Percentiles rank a stretch among this genome's conserved stretches.
Evolutionary conservation across 2,329 filamentous ascomycete genomes (phyloP).

Genomic region (Gliomastix tumulicola): DNA sequence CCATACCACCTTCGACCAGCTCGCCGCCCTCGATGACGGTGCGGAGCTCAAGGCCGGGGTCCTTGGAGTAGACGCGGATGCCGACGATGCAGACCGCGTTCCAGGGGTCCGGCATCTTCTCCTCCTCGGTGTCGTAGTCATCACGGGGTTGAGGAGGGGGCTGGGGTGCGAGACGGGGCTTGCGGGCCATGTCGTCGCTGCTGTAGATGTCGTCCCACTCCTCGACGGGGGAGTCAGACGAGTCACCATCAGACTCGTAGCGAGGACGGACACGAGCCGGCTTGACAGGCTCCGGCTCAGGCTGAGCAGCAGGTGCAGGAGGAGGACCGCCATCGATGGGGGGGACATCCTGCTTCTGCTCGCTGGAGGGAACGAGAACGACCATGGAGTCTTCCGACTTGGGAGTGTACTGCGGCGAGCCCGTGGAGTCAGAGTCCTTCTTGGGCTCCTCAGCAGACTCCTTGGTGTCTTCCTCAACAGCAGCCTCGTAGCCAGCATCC

Average conservation of each 20-base stretch:
- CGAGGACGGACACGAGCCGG: constrained; percentile 13
- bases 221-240: constrained; percentile 51
- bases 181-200: constrained; percentile 48
- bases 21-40: constrained; percentile 50
- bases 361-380: constrained; percentile 6
- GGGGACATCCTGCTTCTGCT: constrained; percentile 26
- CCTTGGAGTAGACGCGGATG: constrained; percentile 53
- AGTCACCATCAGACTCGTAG: constrained; percentile 43
- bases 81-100: constrained; percentile 57
- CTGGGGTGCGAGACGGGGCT: constrained; percentile 33
- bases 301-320: constrained; percentile 3
- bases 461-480: constrained; percentile 5
- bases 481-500: constrained; percentile 1
- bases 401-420: constrained; percentile 21
- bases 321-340: constrained; percentile 16
- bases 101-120: constrained; percentile 51
- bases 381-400: constrained; percentile 18
- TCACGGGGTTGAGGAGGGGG: constrained; percentile 22
- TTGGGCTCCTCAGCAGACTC: constrained; percentile 4
- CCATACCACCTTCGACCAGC: constrained; percentile 48
- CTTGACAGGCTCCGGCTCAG: constrained; percentile 9
- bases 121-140: constrained; percentile 47
- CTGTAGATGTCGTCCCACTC: constrained; percentile 55
- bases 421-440: constrained; percentile 19
- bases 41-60: constrained; percentile 44